Evolutionary conservation across 768 basidiomycete genomes (phyloP), one percentile per base, ranked within the genome.

Genomic region (Obba rivulosa): DNA sequence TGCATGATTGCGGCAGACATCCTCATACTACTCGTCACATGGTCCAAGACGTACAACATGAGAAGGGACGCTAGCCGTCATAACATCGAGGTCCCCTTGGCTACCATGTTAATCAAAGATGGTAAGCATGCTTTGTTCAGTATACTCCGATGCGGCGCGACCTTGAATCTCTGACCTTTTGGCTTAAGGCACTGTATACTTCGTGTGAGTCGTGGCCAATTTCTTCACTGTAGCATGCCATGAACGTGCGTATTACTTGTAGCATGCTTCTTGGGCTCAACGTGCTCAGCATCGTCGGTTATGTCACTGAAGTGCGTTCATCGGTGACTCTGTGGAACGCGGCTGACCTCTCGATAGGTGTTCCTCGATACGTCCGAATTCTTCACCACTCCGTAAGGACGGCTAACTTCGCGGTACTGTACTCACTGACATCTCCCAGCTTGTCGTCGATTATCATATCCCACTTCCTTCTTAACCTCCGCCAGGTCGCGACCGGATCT

Each of bases 401-500:
- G 9, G 8, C 28, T 31, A 31, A n/a, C 14, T 13, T 21, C 21
- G 37, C 4, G 16, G 8, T 31, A 31, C 28, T 5, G 28, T 31
- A 31, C 28, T 31, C 7, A 31, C 13, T 31, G 7, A 31, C 7
- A 31, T 13, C 28, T 3, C 34, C 28, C 28, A 53, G 52, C 3
- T 22, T 49, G 8, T 46, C 52, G 3, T 41, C 52, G 14, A 48
- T 49, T 9, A 39, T 53, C 43, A 31, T 49, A 34, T 45, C 52
- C 8, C 47, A 47, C 43, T 53, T 53, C 45, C 34, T 53, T 22
- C 41, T 53, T 17, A 49, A 53, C 40, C 43, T 53, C 9, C 52
- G 52, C 43, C 47, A 49, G 17, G 34, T 53, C 13, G 28, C 13
- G 28, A 13, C 28, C 28, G 13, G 28, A 5, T 13, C 28, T 13